A percentile compares a stretch with the other conserved stretches of the same genome.
Conservation (phyloP, 2,329 filamentous ascomycete species). For the Aspergillus felis region DNA sequence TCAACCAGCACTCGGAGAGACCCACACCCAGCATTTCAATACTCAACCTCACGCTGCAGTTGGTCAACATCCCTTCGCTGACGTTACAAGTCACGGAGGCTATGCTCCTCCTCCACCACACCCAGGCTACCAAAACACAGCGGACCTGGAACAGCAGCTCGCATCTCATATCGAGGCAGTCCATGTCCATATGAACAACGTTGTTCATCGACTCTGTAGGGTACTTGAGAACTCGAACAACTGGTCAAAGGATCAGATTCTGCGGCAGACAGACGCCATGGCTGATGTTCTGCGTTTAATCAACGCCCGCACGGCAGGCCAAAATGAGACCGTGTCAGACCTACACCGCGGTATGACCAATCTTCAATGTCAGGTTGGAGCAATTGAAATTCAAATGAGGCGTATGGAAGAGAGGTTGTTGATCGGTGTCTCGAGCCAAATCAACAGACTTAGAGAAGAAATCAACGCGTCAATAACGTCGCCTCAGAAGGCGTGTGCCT, state of each 20-base stretch:
- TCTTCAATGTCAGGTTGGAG: conserved; percentile 9
- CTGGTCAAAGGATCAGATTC: conserved; percentile 19
- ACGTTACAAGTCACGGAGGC: conserved; percentile 17
- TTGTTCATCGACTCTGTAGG: conserved; percentile 9
- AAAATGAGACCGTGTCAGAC: conserved; percentile 13
- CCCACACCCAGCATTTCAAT: not conserved
- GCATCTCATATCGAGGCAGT: conserved; percentile 14
- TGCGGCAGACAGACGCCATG: conserved; percentile 16
- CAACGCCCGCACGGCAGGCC: conserved; percentile 9
- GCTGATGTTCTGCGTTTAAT: conserved; percentile 13
- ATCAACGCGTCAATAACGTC: conserved; percentile 2
- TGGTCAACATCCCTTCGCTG: conserved; percentile 7
- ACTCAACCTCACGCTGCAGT: not conserved
- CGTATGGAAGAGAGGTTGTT: conserved; percentile 11
- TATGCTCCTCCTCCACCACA: conserved; percentile 23
- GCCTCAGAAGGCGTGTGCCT: not conserved
- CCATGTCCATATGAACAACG: conserved; percentile 18
- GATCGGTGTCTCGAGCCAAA: conserved; percentile 9
- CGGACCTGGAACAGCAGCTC: conserved; percentile 20
- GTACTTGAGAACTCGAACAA: conserved; percentile 17
- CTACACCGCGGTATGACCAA: conserved; percentile 8
- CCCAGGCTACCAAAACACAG: conserved; percentile 19
- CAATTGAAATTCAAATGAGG: conserved; percentile 7
- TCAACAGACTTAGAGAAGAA: conserved; percentile 11
- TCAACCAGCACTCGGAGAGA: not conserved